These are phyloP conservation scores for Cryphonectria nitschkei DNA, from an alignment of 2,329 filamentous ascomycete species.

Conservation along the genomic window DNA sequence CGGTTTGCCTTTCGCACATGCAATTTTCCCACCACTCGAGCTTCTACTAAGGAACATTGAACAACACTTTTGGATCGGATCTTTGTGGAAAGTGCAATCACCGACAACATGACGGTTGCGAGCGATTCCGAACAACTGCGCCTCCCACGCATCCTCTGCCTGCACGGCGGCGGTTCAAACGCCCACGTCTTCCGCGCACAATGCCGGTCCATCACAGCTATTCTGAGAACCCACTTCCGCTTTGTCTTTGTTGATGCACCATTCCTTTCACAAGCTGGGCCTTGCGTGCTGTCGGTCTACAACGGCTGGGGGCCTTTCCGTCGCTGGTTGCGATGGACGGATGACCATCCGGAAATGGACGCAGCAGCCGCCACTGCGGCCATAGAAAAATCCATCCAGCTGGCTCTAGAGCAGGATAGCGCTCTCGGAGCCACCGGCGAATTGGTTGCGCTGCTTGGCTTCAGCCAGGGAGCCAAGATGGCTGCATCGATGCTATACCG, in stretches of 20 bases:
- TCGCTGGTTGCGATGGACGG: background rate
- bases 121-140: background rate
- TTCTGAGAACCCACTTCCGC: background rate
- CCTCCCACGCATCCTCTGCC: slow-evolving; percentile 1
- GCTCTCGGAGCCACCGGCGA: slow-evolving; percentile 53
- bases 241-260: background rate
- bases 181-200: background rate
- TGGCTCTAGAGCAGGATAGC: slow-evolving; percentile 42
- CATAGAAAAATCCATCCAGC: background rate
- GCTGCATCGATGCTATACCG: slow-evolving; percentile 1
- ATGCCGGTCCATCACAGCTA: background rate
- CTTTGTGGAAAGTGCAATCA: background rate
- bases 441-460: slow-evolving; percentile 55
- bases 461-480: slow-evolving; percentile 13
- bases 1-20: background rate
- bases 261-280: background rate
- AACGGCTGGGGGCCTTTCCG: background rate
- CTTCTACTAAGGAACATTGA: background rate
- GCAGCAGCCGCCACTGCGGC: background rate
- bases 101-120: background rate
- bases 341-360: background rate
- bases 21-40: background rate
- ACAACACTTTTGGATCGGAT: background rate
- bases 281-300: background rate
- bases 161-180: background rate